phyloP scores from a whole-genome alignment of 345 rosid species.

The Eucalyptus decipiens region DNA sequence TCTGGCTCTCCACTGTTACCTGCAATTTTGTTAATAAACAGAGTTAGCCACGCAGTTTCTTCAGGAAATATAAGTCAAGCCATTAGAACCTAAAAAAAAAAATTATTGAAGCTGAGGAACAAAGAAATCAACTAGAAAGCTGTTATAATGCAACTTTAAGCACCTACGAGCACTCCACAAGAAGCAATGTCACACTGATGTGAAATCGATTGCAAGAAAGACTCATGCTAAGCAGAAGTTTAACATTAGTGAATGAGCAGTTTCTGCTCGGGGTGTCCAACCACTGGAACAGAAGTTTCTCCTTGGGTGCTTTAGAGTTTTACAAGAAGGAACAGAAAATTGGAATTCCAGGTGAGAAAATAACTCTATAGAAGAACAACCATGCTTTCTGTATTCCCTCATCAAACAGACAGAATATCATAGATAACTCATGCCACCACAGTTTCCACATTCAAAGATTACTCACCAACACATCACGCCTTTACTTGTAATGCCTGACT shows the following conservation, averaged over 20 bases:
- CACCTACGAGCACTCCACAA: neutral
- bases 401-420: neutral
- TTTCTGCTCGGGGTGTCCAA: neutral
- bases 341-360: neutral
- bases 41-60: neutral
- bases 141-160: neutral
- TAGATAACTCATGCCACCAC: neutral
- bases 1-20: slow-evolving; percentile 87
- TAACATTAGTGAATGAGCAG: neutral
- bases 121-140: neutral
- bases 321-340: neutral
- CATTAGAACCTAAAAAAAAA: neutral
- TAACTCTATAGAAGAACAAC: neutral
- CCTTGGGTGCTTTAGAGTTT: neutral
- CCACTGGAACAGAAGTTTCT: neutral
- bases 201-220: neutral
- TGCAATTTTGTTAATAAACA: neutral
- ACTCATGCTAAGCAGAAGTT: neutral
- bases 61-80: neutral
- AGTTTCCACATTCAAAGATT: neutral
- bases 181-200: neutral
- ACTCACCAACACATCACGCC: neutral
- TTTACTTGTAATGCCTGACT: neutral
- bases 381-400: neutral
- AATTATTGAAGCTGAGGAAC: neutral